Base-by-base conservation (phyloP, 768 basidiomycete species). In the Austroboletus eburneus region DNA sequence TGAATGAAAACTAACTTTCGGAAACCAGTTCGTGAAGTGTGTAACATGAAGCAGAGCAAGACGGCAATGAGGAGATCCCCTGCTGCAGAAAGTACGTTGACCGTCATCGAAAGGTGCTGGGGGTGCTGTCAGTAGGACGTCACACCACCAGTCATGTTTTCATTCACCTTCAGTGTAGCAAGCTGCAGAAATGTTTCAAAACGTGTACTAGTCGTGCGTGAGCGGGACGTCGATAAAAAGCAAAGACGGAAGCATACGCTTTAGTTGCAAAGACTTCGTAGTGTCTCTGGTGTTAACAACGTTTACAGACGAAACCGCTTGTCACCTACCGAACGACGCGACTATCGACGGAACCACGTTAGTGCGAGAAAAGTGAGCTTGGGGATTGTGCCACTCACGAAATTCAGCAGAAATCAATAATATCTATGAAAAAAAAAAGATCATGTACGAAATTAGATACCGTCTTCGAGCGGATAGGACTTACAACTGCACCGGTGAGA, bases 11-110 rank as follows among this genome's bases (percentile, higher is more conserved):
- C 8, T 27, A 24, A 59, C 77, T 63, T 74, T 39, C 65, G 69
- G 61, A 79, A 80, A 3, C 78, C 77, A 6, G 79, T 79, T 9
- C 77, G 69, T 1, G 77, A 72, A 14, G 48, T 62, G 12, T 76
- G 72, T 27, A 81, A 64, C 46, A 81, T 53, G 36, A 57, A 50
- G 43, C 73, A 75, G 3, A 81, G 69, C n/a, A 69, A 69, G 12
- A 47, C 42, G 0, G 80, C 78, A 30, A 81, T 81, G 9, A 75
- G 48, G 12, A 78, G 56, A 36, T 82, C 80, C 2, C 70, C 70
- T 9, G 64, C 63, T 0, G 76, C 73, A 3, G 77, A 71, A 4
- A 75, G 58, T 1, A 69, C 77, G 51, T 81, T 81, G 52, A 81
- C 72, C 3, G 76, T 63, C 38, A 74, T 74, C 0, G 78, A 74